Conservation (phyloP, 768 basidiomycete species). For the Erythrobasidium yunnanense region DNA sequence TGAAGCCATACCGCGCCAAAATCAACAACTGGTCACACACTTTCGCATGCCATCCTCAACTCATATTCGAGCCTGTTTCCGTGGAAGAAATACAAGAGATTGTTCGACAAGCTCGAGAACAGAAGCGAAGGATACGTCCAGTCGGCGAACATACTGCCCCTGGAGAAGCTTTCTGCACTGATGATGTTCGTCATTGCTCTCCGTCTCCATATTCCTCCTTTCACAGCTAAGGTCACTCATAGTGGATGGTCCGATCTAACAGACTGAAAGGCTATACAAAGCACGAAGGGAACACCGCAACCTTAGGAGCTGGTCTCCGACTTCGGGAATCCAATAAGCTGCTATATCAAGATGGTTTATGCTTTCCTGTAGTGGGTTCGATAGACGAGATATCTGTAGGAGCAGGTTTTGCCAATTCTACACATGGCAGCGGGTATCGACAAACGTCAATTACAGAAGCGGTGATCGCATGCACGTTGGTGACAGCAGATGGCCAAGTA, state of each 20-base stretch:
- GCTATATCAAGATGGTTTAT: background rate
- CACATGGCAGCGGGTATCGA: background rate
- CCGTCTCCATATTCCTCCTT: background rate
- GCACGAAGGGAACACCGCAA: background rate
- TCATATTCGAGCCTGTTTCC: conserved; percentile 10
- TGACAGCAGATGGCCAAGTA: conserved; percentile 1
- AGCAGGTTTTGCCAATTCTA: background rate
- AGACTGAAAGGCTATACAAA: background rate
- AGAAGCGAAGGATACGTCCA: background rate
- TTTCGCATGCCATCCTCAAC: conserved; percentile 12
- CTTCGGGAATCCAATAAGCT: background rate
- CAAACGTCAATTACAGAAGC: background rate
- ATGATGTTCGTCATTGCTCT: background rate
- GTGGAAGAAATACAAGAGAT: conserved; percentile 7
- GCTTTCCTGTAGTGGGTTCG: conserved; percentile 12
- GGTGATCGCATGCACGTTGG: conserved; percentile 10
- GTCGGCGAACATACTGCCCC: conserved; percentile 11
- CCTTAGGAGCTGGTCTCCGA: conserved; percentile 1
- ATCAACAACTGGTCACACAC: conserved; percentile 21
- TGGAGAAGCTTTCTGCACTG: conserved; percentile 4
- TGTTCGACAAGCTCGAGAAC: conserved; percentile 4
- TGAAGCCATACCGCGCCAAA: background rate
- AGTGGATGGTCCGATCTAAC: conserved; percentile 1
- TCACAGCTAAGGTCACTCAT: background rate
- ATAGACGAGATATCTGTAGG: conserved; percentile 14